These are phyloP conservation scores for Odontarrhena argentea DNA, from an alignment of 345 rosid genomes.

Conservation along the genomic window DNA sequence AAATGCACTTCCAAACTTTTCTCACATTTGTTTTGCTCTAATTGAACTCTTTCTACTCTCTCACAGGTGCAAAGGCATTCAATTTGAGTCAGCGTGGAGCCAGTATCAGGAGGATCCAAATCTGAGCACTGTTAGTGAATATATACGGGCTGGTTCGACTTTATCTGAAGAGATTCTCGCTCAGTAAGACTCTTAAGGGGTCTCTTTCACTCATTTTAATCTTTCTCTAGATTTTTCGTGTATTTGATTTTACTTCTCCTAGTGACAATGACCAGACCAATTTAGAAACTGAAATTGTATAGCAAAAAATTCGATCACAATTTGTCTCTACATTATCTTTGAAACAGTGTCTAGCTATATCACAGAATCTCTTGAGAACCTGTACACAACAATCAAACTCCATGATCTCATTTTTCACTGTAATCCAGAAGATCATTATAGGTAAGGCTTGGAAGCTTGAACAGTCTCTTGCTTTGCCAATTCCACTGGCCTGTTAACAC, in stretches of 20 bases:
- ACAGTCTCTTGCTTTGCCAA: constrained; percentile 48
- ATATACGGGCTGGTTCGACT: constrained; percentile 19
- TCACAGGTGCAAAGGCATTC: constrained; percentile 65
- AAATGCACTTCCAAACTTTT: constrained; percentile 7
- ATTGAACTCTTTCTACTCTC: neutral
- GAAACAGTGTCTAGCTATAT: neutral
- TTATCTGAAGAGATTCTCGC: constrained; percentile 16
- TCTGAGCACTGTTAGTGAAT: constrained; percentile 41
- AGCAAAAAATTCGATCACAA: neutral
- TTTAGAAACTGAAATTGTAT: constrained; percentile 1
- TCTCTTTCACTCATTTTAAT: neutral
- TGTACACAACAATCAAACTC: constrained; percentile 12
- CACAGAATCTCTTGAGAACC: constrained; percentile 9
- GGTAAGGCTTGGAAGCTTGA: constrained; percentile 70
- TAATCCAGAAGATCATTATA: constrained; percentile 38
- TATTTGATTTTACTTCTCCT: neutral
- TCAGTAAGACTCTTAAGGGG: neutral
- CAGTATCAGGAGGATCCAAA: constrained; percentile 66
- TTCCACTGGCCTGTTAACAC: constrained; percentile 50
- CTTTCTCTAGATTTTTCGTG: constrained; percentile 4
- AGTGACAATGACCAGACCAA: neutral
- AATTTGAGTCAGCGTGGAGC: constrained; percentile 68
- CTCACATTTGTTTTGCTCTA: neutral
- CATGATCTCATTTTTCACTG: constrained; percentile 28
- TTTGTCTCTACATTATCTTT: neutral